Conservation (phyloP, 2,329 filamentous ascomycete genomes). For the Sporothrix inflata region DNA sequence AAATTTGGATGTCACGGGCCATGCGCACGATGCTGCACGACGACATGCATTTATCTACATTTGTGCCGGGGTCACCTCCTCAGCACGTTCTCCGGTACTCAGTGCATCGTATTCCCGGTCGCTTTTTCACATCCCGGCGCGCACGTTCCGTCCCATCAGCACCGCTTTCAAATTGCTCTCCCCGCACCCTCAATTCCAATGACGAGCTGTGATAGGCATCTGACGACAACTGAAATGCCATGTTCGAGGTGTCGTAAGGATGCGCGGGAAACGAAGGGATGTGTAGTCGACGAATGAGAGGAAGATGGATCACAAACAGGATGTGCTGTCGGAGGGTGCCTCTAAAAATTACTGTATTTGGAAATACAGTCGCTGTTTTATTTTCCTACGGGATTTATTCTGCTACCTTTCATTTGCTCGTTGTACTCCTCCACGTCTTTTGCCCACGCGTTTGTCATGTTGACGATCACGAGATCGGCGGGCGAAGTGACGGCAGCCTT, state of each 20-base stretch:
- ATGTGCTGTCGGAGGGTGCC: not conserved
- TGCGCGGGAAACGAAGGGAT: not conserved
- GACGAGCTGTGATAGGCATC: not conserved
- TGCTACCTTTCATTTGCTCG: too few species aligned
- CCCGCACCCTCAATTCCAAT: not conserved
- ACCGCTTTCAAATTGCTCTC: not conserved
- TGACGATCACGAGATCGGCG: constrained; percentile 23
- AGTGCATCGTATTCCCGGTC: not conserved
- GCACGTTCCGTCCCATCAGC: not conserved
- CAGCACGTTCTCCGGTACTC: not conserved
- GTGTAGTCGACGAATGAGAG: not conserved
- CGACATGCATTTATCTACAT: constrained; percentile 14
- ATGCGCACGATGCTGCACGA: not conserved
- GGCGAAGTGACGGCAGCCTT: constrained; percentile 27
- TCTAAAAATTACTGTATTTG: not conserved
- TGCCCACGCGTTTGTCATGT: not conserved
- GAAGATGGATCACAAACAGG: not conserved
- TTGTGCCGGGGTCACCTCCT: not conserved
- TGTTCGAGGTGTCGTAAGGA: not conserved
- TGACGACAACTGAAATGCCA: not conserved
- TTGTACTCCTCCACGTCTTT: not conserved
- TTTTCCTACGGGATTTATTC: too few species aligned
- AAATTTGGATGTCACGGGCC: not conserved
- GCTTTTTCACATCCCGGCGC: not conserved
- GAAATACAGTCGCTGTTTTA: not conserved